These are phyloP conservation scores for Beauveria medogensis DNA, from an alignment of 2,329 filamentous ascomycete species.

Conservation along the genomic window DNA sequence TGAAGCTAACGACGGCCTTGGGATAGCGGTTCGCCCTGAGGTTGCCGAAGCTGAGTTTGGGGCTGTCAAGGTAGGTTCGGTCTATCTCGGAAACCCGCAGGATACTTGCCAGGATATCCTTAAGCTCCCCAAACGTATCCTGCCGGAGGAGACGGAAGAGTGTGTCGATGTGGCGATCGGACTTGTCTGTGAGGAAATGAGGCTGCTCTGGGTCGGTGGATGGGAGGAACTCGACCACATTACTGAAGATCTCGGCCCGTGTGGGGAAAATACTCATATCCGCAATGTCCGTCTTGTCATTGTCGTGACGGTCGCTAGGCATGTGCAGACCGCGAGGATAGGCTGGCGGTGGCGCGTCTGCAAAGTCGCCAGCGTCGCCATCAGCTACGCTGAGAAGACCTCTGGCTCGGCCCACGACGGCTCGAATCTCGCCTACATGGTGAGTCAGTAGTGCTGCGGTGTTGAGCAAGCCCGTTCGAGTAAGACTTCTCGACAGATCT, in stretches of 20 bases:
- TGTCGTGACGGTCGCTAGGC: conserved; percentile 1
- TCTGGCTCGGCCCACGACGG: no score
- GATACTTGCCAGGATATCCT: background rate
- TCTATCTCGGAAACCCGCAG: background rate
- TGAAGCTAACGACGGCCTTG: background rate
- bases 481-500: no score
- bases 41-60: conserved; percentile 1
- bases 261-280: background rate
- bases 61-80: background rate
- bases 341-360: background rate
- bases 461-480: no score
- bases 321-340: background rate
- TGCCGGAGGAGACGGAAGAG: conserved; percentile 5
- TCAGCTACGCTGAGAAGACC: background rate
- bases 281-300: background rate
- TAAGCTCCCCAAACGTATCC: conserved; percentile 5
- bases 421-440: no score
- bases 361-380: background rate
- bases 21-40: background rate
- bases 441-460: no score
- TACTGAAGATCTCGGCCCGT: background rate
- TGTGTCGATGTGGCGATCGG: conserved; percentile 5
- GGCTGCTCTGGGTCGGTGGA: conserved; percentile 6
- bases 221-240: conserved; percentile 3
- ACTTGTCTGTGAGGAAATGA: conserved; percentile 6